phyloP scores from a whole-genome alignment of 2,329 filamentous ascomycete genomes.

The Hypoxylon rubiginosum region DNA sequence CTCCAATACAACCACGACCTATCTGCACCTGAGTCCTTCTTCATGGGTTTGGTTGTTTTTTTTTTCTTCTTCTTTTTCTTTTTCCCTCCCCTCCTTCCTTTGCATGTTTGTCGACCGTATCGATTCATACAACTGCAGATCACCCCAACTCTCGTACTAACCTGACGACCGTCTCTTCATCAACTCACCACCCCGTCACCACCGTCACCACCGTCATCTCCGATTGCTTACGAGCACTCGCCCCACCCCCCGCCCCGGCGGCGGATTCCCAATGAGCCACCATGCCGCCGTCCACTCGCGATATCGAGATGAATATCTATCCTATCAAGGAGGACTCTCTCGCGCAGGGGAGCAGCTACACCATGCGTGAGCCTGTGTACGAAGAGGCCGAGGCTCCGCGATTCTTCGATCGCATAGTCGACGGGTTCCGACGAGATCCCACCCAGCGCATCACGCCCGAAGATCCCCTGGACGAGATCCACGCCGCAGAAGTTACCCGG shows the following conservation, averaged over 20 bases:
- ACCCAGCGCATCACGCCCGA: conserved; percentile 62
- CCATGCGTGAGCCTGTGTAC: conserved; percentile 65
- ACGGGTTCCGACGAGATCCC: conserved; percentile 75
- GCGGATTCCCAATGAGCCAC: conserved; percentile 48
- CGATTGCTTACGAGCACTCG: conserved; percentile 12
- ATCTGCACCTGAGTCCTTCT: not conserved
- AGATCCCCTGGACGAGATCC: conserved; percentile 55
- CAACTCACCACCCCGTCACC: too few species aligned
- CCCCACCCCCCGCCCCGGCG: conserved; percentile 43
- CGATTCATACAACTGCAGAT: too few species aligned
- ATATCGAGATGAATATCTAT: conserved; percentile 69
- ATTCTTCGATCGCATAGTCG: conserved; percentile 62
- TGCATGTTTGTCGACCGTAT: not conserved
- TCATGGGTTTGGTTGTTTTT: too few species aligned
- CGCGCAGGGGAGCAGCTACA: conserved; percentile 63
- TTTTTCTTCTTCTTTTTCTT: too few species aligned
- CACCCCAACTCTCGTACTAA: not conserved
- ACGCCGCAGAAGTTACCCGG: conserved; percentile 49
- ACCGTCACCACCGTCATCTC: not conserved
- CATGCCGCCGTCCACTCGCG: conserved; percentile 53
- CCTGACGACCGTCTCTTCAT: not conserved
- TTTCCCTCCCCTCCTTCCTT: not conserved
- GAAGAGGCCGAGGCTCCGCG: conserved; percentile 54
- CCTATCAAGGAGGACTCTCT: conserved; percentile 71
- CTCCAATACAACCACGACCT: too few species aligned